Evolutionary conservation across 2,329 filamentous ascomycete species (phyloP), one percentile per base, ranked within the genome.

Genomic region (Cucurbitaria berberidis): DNA sequence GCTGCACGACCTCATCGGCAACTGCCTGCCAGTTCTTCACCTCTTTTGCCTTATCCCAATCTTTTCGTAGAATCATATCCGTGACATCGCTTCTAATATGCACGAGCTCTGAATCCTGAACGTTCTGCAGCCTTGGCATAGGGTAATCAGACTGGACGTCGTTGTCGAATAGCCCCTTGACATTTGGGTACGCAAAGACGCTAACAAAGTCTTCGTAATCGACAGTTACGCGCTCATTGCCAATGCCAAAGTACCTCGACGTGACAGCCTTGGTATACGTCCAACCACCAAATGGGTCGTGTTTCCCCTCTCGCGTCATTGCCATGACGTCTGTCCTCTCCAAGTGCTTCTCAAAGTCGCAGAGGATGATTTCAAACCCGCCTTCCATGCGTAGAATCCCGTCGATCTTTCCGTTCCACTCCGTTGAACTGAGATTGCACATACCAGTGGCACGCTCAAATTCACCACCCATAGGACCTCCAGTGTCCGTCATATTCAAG

Each of bases 301-400:
- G 40, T 10, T 35, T 32, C 15, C 36, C 45, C 7, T 46, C 30
- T 13, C 35, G 27, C 1, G 16, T 39, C 2, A 60, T 49, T n/a
- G 42, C 34, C n/a, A 69, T 52, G 13, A 65, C 40, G 9, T 63
- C 57, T 8, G 32, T 41, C 3, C 55, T 46, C 29, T 57, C 34
- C 1, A 82, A 59, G 57, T 77, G 66, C 11, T 74, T 65, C 29
- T 70, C 71, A 57, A 91, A 90, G 47, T 86, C 76, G 68, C 88
- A 91, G 18, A 88, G 76, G 44, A 90, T 87, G 47, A 89, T 79
- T 70, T 91, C 88, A 59, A 90, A 90, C 0, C 88, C 88, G 16
- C 82, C 81, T 65, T 91, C 88, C 81, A 87, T 87, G 10, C 88
- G 81, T 2, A 90, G 72, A 19, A 89, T 77, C 0, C 86, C 86